Evolutionary conservation across 345 rosid genomes (phyloP).

Genomic region (Arabidopsis arenosa): DNA sequence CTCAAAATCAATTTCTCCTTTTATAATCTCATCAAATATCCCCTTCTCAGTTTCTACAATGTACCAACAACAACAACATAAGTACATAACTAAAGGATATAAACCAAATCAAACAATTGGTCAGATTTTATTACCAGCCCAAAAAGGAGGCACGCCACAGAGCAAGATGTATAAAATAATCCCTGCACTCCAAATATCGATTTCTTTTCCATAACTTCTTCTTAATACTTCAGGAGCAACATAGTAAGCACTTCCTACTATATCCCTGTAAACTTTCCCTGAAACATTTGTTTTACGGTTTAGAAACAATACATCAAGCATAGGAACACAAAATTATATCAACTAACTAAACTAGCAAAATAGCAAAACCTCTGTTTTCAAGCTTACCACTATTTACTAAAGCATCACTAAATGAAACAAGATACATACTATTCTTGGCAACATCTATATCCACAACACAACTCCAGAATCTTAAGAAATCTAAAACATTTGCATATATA

Average conservation of each 20-base stretch:
- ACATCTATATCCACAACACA: neutral
- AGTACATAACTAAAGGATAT: neutral
- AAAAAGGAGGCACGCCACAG: slow-evolving; percentile 92
- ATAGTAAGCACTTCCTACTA: slow-evolving; percentile 93
- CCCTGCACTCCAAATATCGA: slow-evolving; percentile 91
- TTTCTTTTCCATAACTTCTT: slow-evolving; percentile 87
- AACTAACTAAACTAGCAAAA: slow-evolving; percentile 22
- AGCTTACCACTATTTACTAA: neutral
- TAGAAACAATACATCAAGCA: slow-evolving; percentile 8
- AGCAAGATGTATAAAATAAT: slow-evolving; percentile 84
- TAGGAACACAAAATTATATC: slow-evolving; percentile 5
- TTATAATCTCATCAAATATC: slow-evolving; percentile 69
- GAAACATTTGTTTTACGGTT: slow-evolving; percentile 15
- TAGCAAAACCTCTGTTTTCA: slow-evolving; percentile 21
- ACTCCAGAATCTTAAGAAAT: neutral
- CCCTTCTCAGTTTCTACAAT: slow-evolving; percentile 76
- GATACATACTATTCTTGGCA: neutral
- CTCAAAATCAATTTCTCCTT: slow-evolving; percentile 75
- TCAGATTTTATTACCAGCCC: slow-evolving; percentile 69
- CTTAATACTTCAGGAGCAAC: slow-evolving; percentile 91
- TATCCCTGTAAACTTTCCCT: slow-evolving; percentile 74
- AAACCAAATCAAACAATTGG: neutral
- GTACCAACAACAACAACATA: slow-evolving; percentile 16
- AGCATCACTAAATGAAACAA: slow-evolving; percentile 1
- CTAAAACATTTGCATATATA: neutral